Base-by-base conservation (phyloP, 305 asterid genomes). In the Vinca major region DNA sequence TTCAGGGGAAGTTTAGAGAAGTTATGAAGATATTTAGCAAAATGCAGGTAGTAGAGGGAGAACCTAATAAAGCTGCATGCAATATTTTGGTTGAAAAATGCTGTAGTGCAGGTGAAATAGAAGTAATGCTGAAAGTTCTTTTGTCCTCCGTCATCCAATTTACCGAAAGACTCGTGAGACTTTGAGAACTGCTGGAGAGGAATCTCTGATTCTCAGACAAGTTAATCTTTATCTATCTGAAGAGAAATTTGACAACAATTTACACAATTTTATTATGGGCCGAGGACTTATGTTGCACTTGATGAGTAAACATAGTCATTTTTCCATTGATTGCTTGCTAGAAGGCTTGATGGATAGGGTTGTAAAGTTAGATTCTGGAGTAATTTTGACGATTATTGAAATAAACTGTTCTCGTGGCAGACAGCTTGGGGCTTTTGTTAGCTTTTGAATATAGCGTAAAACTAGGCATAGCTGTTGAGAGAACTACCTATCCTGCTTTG, bases 11-110 rank as follows among this genome's bases (percentile, higher is more conserved):
- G 71, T 75, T 80, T 68, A 63, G 49, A 21, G 95, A 90, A 77
- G 92, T 84, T 60, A 67, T 89, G 73, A 92, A 87, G 81, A 84
- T 93, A 69, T 93, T 93, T 74, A 58, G 73, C 75, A 84, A 82
- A 79, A 93, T 93, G 97, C 97, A 87, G 80, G 87, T 82, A 36
- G 90, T 90, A 63, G 89, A 90, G 48, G 92, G 82, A 78, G 84
- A 73, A 58, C 99, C 97, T 48, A 97, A 93, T 71, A 93, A 93
- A 85, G 95, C 97, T 71, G 37, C 99, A 19, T 93, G 99, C 82
- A 90, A 87, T 77, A 89, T 87, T 78, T 82, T 93, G 71, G 81
- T 89, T 19, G 92, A 87, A 56, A 82, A 81, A 68, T 86, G 86
- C 77, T 83, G 95, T 78, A 79, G 39, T 72, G 83, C 84, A 52